Conservation (phyloP, 2,329 filamentous ascomycete genomes). For the Penicillium sp. region DNA sequence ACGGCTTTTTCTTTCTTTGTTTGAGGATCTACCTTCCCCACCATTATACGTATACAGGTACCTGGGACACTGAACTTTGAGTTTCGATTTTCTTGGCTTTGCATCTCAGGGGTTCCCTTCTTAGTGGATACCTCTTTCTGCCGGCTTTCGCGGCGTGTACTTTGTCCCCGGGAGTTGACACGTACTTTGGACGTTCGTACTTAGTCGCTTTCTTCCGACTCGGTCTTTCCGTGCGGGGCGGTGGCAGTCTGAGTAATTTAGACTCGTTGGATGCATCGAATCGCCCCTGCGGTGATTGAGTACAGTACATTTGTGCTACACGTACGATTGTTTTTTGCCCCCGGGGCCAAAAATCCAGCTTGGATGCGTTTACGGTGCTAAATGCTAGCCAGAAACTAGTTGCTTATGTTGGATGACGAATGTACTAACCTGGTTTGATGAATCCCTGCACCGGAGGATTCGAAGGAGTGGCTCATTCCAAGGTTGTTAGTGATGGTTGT, state of each 20-base stretch:
- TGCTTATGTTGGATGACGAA: background rate
- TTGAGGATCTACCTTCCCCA: background rate
- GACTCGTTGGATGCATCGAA: constrained; percentile 3
- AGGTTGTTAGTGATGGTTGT: no score
- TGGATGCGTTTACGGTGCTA: background rate
- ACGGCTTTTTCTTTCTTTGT: background rate
- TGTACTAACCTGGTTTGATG: background rate
- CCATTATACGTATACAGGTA: background rate
- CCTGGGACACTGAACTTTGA: background rate
- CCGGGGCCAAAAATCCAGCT: background rate
- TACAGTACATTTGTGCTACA: constrained; percentile 2
- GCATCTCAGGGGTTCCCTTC: background rate
- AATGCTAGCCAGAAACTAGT: background rate
- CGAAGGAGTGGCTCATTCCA: background rate
- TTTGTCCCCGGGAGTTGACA: constrained; percentile 10
- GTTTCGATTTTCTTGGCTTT: background rate
- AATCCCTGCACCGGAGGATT: background rate
- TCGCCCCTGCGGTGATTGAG: background rate
- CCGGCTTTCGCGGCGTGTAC: background rate
- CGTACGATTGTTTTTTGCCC: background rate
- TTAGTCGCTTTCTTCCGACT: constrained; percentile 12
- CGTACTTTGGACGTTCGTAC: constrained; percentile 17
- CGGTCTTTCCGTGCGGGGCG: constrained; percentile 3
- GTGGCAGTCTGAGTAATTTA: constrained; percentile 4
- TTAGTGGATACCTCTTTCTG: background rate